Conservation (phyloP, 306 rosid genomes). For the Alnus glutinosa region DNA sequence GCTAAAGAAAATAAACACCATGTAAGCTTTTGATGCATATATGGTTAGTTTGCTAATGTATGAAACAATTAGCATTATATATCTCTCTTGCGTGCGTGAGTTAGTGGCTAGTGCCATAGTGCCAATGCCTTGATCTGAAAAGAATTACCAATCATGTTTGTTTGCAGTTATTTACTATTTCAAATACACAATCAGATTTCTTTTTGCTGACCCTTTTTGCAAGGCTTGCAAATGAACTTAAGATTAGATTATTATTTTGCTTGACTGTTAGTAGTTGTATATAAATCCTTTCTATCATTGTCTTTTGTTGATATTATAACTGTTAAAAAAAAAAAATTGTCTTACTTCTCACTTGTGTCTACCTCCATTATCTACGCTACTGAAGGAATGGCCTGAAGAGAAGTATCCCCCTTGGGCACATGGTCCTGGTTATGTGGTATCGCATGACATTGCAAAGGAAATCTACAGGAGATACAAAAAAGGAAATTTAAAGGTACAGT, state of each 20-base stretch:
- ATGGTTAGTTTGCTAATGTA: background rate
- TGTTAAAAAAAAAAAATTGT: background rate
- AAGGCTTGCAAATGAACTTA: background rate
- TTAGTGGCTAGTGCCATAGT: background rate
- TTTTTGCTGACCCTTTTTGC: background rate
- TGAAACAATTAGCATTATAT: background rate
- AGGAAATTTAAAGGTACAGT: conserved; percentile 74
- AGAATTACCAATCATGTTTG: background rate
- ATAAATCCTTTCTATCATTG: background rate
- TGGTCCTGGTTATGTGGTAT: conserved; percentile 95
- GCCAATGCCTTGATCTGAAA: background rate
- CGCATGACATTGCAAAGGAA: conserved; percentile 74
- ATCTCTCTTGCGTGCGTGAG: background rate
- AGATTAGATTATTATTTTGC: background rate
- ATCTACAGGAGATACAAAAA: conserved; percentile 60
- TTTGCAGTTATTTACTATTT: background rate
- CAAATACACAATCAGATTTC: background rate
- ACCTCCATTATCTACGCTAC: conserved; percentile 26
- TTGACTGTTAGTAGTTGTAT: background rate
- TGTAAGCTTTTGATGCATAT: background rate
- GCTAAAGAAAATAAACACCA: background rate
- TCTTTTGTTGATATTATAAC: background rate
- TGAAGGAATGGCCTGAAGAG: conserved; percentile 86
- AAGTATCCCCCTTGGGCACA: conserved; percentile 98
- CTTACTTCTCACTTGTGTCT: conserved; percentile 19